Evolutionary conservation across 2,329 filamentous ascomycete species (phyloP).

Genomic region (Septoria linicola): DNA sequence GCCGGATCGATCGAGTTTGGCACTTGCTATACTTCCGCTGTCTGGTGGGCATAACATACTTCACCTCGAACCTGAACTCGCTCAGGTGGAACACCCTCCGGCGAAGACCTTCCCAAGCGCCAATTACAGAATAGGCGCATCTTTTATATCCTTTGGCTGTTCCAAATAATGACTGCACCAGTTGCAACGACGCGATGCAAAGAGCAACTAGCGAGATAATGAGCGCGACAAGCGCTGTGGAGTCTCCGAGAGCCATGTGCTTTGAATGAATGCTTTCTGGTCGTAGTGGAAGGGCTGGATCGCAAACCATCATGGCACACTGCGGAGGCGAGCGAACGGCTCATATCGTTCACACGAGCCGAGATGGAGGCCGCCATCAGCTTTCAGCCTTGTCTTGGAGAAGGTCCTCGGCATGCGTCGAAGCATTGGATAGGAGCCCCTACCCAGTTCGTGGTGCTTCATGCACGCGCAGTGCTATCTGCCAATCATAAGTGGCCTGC

Average conservation of each 20-base stretch:
- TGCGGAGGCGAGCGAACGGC: no score
- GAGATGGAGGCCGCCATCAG: no score
- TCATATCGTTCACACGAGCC: no score
- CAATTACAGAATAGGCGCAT: conserved; percentile 3
- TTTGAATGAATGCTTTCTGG: background rate
- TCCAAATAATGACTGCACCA: background rate
- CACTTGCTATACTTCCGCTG: no score
- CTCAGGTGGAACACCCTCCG: background rate
- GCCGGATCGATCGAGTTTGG: no score
- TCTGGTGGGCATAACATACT: background rate
- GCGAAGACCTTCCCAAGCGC: conserved; percentile 1
- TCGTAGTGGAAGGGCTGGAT: background rate
- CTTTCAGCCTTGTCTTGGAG: no score
- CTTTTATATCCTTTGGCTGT: conserved; percentile 8
- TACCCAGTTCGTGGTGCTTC: no score
- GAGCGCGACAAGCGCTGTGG: conserved; percentile 1
- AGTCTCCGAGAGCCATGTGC: background rate
- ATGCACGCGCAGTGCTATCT: no score
- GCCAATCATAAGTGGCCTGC: no score
- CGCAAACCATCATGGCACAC: no score
- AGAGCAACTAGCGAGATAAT: conserved; percentile 3
- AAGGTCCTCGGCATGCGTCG: no score
- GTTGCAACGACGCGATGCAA: conserved; percentile 2
- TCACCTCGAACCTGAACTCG: conserved; percentile 3
- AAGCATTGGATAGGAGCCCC: no score